Base-by-base conservation (phyloP, 805 yeast genomes). In the Hanseniaspora clermontiae region DNA sequence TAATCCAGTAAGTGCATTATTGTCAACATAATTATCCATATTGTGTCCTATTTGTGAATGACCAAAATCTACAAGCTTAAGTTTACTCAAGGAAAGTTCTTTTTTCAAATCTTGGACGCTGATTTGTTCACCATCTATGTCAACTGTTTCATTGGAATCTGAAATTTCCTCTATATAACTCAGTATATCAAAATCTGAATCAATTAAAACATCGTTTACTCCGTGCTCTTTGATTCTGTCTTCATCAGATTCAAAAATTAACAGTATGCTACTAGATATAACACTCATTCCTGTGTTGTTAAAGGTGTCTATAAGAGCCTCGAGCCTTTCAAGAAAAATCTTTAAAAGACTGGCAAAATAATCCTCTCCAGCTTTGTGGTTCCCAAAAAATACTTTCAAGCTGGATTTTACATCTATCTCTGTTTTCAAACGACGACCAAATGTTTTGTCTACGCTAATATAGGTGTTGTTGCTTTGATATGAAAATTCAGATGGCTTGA, bases 21-120 rank as follows among this genome's bases (percentile, higher is more conserved):
- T 5, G 29, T 48, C 51, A 11, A 27, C 43, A 7, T 20, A 15
- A 2, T 19, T 27, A n/a, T 43, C 43, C n/a, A 36, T 10, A 24
- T 19, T 14, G 24, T 37, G 81, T 0, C 77, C 74, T 58, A 77
- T 70, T 59, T 72, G 77, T 0, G 96, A 79, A 66, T 93, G 97
- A 0, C 97, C 97, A 72, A 93, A 89, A 68, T 93, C 98, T 7
- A 93, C 88, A 50, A 90, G 63, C 40, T 80, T 76, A 53, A 88
- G 70, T 6, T 78, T 70, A 59, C 90, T 83, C 50, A 87, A 65
- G 0, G 76, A 72, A 27, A 34, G 31, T 3, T 1, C 67, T 57
- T n/a, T 29, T 36, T 51, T 34, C 19, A 47, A 61, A 29, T 60
- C 61, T 48, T 63, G 65, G 1, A 61, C 68, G 5, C 62, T 66